These are phyloP conservation scores for Staphylotrichum longicolle DNA, from an alignment of 495 filamentous ascomycete species.

Conservation along the genomic window DNA sequence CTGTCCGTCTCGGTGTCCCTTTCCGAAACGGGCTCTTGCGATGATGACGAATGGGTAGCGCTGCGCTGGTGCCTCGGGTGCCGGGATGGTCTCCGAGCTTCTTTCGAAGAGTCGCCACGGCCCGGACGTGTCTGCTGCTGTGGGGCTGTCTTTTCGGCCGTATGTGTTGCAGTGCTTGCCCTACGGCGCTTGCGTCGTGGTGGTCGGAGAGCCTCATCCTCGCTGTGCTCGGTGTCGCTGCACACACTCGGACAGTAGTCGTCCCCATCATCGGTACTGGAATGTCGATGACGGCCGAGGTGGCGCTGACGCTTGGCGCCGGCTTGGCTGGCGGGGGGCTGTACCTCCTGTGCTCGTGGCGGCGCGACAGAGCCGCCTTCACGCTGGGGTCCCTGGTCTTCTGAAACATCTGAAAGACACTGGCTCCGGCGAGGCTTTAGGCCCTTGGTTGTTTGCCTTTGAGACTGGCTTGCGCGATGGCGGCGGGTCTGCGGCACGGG, in stretches of 20 bases:
- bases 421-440: constrained; percentile 4
- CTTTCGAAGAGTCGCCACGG: constrained; percentile 7
- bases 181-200: constrained; percentile 15
- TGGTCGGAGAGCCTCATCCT: constrained; percentile 13
- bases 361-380: neutral
- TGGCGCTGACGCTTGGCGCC: constrained; percentile 17
- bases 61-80: neutral
- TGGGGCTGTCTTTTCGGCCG: constrained; percentile 14
- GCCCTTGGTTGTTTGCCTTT: constrained; percentile 2
- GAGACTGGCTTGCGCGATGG: neutral
- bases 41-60: neutral
- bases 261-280: constrained; percentile 14
- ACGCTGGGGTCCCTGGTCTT: neutral
- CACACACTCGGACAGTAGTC: constrained; percentile 15
- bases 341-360: no score
- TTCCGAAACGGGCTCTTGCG: constrained; percentile 2
- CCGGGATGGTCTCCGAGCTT: constrained; percentile 1
- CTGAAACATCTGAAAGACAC: constrained; percentile 1
- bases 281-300: constrained; percentile 19
- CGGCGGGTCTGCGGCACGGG: neutral
- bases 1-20: constrained; percentile 7
- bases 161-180: constrained; percentile 4
- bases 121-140: constrained; percentile 12
- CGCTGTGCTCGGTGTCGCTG: constrained; percentile 11
- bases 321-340: constrained; percentile 10